These are phyloP conservation scores for Thelonectria rubi DNA, from an alignment of 2,329 filamentous ascomycete genomes.

Conservation along the genomic window DNA sequence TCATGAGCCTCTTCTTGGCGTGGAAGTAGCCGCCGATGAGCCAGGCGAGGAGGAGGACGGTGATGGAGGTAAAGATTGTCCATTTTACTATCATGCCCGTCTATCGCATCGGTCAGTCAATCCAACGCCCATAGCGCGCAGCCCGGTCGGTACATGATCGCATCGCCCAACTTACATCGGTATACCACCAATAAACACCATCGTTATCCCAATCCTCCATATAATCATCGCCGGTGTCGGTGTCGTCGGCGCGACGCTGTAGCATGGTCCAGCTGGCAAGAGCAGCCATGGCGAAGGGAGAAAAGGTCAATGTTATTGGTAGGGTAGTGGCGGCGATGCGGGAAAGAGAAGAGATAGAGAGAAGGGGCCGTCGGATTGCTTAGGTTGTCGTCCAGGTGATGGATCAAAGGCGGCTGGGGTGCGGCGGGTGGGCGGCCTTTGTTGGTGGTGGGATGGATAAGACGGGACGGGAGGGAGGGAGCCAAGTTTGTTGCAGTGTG, in stretches of 20 bases:
- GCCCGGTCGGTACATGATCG: not conserved
- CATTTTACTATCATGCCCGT: conserved; percentile 75
- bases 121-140: not conserved
- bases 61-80: conserved; percentile 70
- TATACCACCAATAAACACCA: conserved; percentile 44
- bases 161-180: conserved; percentile 34
- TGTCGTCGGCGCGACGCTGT: conserved; percentile 30
- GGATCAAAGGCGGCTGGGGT: not conserved
- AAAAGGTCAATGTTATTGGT: not conserved
- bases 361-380: not conserved
- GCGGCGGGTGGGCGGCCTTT: not conserved
- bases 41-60: conserved; percentile 67
- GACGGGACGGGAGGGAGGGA: conserved; percentile 2
- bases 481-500: conserved; percentile 1
- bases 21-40: conserved; percentile 75
- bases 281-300: conserved; percentile 28
- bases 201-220: conserved; percentile 22
- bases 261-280: conserved; percentile 30
- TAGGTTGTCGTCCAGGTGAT: conserved; percentile 11
- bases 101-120: conserved; percentile 49
- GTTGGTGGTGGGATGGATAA: not conserved
- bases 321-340: not conserved
- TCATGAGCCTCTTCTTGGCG: conserved; percentile 71
- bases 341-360: not conserved
- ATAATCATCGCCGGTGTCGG: conserved; percentile 7